Base-by-base conservation (phyloP, 495 filamentous ascomycete species). In the Trichocladium antarcticum region DNA sequence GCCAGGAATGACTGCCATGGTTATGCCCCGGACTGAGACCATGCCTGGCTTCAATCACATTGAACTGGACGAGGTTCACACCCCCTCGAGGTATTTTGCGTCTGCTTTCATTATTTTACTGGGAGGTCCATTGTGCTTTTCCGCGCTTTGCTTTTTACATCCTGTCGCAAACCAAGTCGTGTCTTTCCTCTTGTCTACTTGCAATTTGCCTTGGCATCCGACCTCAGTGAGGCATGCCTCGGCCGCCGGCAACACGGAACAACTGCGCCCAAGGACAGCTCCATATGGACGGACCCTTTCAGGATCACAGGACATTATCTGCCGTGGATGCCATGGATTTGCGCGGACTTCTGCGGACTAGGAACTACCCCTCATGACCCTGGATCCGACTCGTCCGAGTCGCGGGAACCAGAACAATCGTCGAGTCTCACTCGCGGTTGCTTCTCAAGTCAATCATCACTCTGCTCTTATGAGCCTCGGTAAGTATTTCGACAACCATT, bases 21-120 rank as follows among this genome's bases (percentile, higher is more conserved):
- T 68, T 67, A 51, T 68, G 55, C 51, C 66, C 61, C 64, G 63
- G 59, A 61, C 53, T 57, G 63, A 69, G 48, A 71, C 51, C 55
- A 73, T 74, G 71, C 61, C 70, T 62, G 64, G 64, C 57, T 73
- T 57, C 63, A 72, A 64, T 48, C 65, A 68, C 56, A 50, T 65
- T 60, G 70, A 73, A 57, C 61, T 71, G 62, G 71, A 74, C 53
- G 70, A 74, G 62, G 69, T 73, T 61, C 69, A 72, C 59, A 71
- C 69, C 58, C 71, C 70, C 60, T 68, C 71, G 60, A 74, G 71
- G 71, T 74, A 73, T 72, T 68, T 65, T 64, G 56, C 54, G 31
- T 42, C 49, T 62, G 51, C 43, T 62, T 65, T 61, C 60, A 42
- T 57, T 59, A 19, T 56, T 56, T 8, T 24, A 34, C 53, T 57